A percentile compares a stretch with the other conserved stretches of the same genome.
These are phyloP conservation scores for Zygotorulaspora sp. DNA, from an alignment of 805 yeast species.

Conservation along the genomic window DNA sequence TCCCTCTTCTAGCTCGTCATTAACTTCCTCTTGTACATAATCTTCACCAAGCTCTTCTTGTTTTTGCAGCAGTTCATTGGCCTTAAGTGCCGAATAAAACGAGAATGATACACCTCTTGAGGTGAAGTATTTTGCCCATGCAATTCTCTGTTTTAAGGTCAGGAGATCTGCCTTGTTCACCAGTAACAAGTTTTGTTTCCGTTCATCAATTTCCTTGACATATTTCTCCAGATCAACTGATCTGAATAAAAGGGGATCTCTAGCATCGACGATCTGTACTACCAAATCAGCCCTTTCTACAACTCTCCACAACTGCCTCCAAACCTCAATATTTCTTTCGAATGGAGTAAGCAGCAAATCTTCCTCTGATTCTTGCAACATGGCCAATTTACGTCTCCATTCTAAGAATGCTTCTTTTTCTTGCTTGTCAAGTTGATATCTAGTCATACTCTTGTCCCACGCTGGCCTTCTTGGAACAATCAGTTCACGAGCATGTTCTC, in stretches of 20 bases:
- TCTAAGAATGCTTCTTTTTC: conserved; percentile 88
- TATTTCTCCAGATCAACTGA: conserved; percentile 83
- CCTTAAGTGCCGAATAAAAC: conserved; percentile 86
- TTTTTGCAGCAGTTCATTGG: conserved; percentile 68
- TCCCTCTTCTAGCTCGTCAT: conserved; percentile 30
- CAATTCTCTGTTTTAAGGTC: conserved; percentile 66
- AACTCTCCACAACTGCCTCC: conserved; percentile 98
- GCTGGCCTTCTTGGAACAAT: conserved; percentile 90
- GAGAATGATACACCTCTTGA: conserved; percentile 71
- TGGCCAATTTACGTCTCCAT: conserved; percentile 91
- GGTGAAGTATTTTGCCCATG: conserved; percentile 84
- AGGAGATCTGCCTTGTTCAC: conserved; percentile 93
- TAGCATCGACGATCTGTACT: conserved; percentile 96
- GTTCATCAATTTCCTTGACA: conserved; percentile 69
- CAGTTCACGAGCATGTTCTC: conserved; percentile 62
- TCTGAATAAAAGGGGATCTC: conserved; percentile 87
- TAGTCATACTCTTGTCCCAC: conserved; percentile 73
- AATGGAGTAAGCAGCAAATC: conserved; percentile 91
- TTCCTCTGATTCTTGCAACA: conserved; percentile 68
- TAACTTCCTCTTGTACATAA: conserved; percentile 31
- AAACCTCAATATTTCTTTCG: conserved; percentile 94
- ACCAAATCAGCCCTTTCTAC: conserved; percentile 90
- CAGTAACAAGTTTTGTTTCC: conserved; percentile 72
- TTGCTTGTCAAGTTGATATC: conserved; percentile 71
- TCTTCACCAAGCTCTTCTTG: conserved; percentile 41